Conservation (phyloP, 1,139 yeast genomes). For the Candida dubliniensis region DNA sequence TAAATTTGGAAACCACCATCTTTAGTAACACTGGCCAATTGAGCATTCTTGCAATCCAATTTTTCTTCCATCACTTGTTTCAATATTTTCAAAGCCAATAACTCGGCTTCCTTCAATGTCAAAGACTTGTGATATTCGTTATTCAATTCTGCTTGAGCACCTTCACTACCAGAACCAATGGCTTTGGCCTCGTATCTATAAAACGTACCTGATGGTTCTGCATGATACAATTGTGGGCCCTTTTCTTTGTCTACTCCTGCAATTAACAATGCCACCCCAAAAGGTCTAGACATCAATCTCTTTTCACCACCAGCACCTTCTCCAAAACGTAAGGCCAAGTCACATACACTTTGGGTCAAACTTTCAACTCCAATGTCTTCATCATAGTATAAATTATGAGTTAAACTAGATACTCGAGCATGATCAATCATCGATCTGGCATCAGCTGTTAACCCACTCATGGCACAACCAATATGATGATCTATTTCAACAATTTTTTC, state of each 20-base stretch:
- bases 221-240: slow-evolving; percentile 96
- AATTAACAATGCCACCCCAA: slow-evolving; percentile 94
- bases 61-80: slow-evolving; percentile 99
- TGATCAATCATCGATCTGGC: slow-evolving; percentile 99
- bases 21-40: slow-evolving; percentile 87
- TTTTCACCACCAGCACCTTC: slow-evolving; percentile 99
- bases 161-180: slow-evolving; percentile 98
- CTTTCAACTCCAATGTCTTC: slow-evolving; percentile 93
- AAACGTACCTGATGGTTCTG: slow-evolving; percentile 99
- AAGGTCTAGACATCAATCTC: slow-evolving; percentile 96
- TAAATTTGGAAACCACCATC: slow-evolving; percentile 88
- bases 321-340: slow-evolving; percentile 93
- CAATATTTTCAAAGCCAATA: slow-evolving; percentile 81
- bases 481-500: slow-evolving; percentile 97
- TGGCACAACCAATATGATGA: slow-evolving; percentile 94
- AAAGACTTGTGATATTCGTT: slow-evolving; percentile 94
- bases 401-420: slow-evolving; percentile 88
- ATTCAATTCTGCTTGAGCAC: slow-evolving; percentile 97
- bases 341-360: slow-evolving; percentile 95
- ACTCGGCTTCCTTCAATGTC: slow-evolving; percentile 92
- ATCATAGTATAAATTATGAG: slow-evolving; percentile 87
- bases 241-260: slow-evolving; percentile 92
- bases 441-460: slow-evolving; percentile 98
- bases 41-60: slow-evolving; percentile 92
- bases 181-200: slow-evolving; percentile 98